Percentiles rank a stretch among this genome's conserved stretches.
These are phyloP conservation scores for Eucalyptus caleyi DNA, from an alignment of 345 rosid species.

Conservation along the genomic window DNA sequence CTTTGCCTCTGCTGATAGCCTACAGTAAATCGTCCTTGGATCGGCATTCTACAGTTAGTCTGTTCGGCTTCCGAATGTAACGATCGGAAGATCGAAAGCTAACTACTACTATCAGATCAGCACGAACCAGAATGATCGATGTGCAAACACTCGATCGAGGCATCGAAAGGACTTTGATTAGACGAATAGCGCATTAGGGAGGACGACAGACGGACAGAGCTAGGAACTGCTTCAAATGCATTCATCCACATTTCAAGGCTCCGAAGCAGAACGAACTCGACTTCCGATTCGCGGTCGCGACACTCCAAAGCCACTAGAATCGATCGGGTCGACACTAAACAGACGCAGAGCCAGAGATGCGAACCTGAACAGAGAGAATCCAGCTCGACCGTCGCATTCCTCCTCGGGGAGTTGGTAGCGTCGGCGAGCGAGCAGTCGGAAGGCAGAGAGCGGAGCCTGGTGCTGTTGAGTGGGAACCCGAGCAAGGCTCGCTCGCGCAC, in stretches of 20 bases:
- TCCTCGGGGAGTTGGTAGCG: not conserved
- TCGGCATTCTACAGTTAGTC: not conserved
- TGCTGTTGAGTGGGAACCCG: slow-evolving; percentile 64
- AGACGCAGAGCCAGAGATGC: not conserved
- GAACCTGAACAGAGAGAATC: slow-evolving; percentile 40
- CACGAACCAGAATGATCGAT: not conserved
- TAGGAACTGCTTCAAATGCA: not conserved
- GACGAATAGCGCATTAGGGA: not conserved
- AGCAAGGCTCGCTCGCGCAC: slow-evolving; percentile 49
- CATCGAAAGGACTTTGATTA: not conserved
- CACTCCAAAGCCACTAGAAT: not conserved
- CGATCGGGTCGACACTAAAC: not conserved
- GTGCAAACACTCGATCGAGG: not conserved
- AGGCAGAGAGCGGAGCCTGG: slow-evolving; percentile 44
- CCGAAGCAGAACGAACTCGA: not conserved
- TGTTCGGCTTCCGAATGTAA: not conserved
- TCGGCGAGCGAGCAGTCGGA: slow-evolving; percentile 18
- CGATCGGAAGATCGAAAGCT: not conserved
- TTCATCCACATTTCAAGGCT: not conserved
- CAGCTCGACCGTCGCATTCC: slow-evolving; percentile 1
- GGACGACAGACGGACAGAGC: not conserved
- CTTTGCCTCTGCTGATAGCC: not conserved
- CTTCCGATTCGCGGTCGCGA: not conserved
- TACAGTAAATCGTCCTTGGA: rapidly evolving
- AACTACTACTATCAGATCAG: not conserved